These are phyloP conservation scores for Phytopythium aichiense DNA, from an alignment of 352 stramenopile species.

Conservation along the genomic window DNA sequence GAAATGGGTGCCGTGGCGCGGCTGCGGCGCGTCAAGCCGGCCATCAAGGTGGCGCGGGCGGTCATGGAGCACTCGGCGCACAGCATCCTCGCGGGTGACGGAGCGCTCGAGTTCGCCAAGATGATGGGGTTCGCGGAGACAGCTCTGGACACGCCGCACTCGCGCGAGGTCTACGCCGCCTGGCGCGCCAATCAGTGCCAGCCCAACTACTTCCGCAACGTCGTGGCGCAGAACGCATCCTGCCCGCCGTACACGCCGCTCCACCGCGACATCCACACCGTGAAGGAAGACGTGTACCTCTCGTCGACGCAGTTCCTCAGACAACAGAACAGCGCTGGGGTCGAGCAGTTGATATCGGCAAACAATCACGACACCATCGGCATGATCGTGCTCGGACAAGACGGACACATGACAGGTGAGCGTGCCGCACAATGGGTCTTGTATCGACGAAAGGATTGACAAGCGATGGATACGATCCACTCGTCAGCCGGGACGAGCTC, in stretches of 20 bases:
- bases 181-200: constrained; percentile 75
- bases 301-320: constrained; percentile 9
- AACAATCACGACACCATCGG: constrained; percentile 91
- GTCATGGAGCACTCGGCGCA: constrained; percentile 89
- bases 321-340: constrained; percentile 13
- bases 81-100: constrained; percentile 84
- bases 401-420: constrained; percentile 61
- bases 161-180: constrained; percentile 36
- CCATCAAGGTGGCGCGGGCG: constrained; percentile 76
- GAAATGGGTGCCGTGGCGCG: constrained; percentile 83
- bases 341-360: constrained; percentile 35
- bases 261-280: constrained; percentile 5
- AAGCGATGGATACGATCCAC: background rate
- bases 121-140: constrained; percentile 90
- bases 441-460: background rate
- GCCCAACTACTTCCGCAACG: constrained; percentile 89
- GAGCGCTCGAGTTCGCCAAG: constrained; percentile 82
- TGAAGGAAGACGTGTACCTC: constrained; percentile 17
- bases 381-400: constrained; percentile 69
- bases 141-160: constrained; percentile 61
- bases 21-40: constrained; percentile 75
- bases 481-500: constrained; percentile 76
- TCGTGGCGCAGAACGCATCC: constrained; percentile 52
- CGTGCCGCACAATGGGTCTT: background rate
- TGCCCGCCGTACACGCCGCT: constrained; percentile 82